phyloP scores from a whole-genome alignment of 2,329 filamentous ascomycete genomes.

The Cladosporium sp. region DNA sequence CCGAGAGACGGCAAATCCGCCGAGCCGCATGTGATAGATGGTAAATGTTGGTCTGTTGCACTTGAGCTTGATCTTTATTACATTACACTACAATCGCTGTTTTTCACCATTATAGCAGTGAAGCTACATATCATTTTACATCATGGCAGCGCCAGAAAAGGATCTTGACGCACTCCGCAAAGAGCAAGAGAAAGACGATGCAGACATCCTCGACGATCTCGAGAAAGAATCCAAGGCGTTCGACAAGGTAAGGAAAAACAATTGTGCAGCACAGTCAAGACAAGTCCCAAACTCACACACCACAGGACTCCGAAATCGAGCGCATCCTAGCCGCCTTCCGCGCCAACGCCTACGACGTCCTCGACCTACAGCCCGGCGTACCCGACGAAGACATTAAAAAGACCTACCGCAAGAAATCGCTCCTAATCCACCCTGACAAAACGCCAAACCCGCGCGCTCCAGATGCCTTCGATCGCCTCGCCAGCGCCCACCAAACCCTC shows the following conservation, averaged over 20 bases:
- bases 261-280: not conserved
- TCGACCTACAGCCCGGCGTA: constrained; percentile 92
- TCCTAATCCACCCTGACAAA: constrained; percentile 98
- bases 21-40: not conserved
- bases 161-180: constrained; percentile 27
- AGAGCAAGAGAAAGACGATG: constrained; percentile 45
- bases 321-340: constrained; percentile 89
- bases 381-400: constrained; percentile 95
- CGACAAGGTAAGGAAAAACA: constrained; percentile 62
- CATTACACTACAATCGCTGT: not conserved
- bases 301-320: constrained; percentile 88
- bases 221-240: constrained; percentile 86
- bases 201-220: constrained; percentile 74
- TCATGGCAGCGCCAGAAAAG: constrained; percentile 24
- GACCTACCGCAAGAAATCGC: constrained; percentile 93
- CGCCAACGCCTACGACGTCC: constrained; percentile 81
- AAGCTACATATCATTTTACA: not conserved
- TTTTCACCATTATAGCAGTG: not conserved
- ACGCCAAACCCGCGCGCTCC: constrained; percentile 86
- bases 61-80: not conserved
- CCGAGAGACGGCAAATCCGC: not conserved
- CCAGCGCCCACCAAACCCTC: constrained; percentile 86
- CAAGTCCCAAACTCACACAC: constrained; percentile 1
- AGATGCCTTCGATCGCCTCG: constrained; percentile 93
- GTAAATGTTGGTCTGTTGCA: not conserved